Percentiles rank a stretch among this genome's conserved stretches.
Evolutionary conservation across 805 yeast species (phyloP).

Genomic region (Ogataea degrootiae): DNA sequence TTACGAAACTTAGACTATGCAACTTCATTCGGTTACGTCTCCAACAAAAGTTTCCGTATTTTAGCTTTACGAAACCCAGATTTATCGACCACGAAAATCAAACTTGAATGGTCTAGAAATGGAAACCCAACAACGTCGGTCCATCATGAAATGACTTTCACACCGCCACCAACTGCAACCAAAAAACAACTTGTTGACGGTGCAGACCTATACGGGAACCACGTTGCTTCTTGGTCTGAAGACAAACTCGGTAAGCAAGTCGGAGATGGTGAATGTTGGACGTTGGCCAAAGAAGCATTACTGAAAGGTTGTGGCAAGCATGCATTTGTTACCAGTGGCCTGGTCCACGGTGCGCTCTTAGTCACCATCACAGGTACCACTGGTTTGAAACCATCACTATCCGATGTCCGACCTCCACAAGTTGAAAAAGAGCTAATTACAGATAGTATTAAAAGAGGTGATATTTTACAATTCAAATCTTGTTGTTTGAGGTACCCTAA

Average conservation of each 20-base stretch:
- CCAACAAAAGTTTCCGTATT: conserved; percentile 26
- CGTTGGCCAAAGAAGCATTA: conserved; percentile 51
- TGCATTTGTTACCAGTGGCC: conserved; percentile 47
- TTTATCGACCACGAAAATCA: conserved; percentile 33
- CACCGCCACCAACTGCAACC: conserved; percentile 43
- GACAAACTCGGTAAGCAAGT: conserved; percentile 42
- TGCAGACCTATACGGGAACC: conserved; percentile 41
- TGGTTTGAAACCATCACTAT: background rate
- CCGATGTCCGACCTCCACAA: background rate
- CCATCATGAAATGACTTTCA: conserved; percentile 27
- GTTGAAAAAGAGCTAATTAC: conserved; percentile 20
- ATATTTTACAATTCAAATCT: conserved; percentile 44
- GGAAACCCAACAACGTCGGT: conserved; percentile 21
- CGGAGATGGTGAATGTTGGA: conserved; percentile 61
- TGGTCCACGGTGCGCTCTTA: conserved; percentile 41
- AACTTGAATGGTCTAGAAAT: conserved; percentile 37
- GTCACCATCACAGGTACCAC: conserved; percentile 15
- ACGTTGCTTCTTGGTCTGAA: conserved; percentile 53
- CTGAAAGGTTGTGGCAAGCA: conserved; percentile 52
- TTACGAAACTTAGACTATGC: conserved; percentile 34
- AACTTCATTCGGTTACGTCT: conserved; percentile 25
- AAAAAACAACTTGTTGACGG: conserved; percentile 30
- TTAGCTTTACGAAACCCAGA: conserved; percentile 39
- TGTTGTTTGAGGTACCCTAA: conserved; percentile 36
- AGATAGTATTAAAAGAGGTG: conserved; percentile 50